phyloP scores from a whole-genome alignment of 768 basidiomycete species.

The Mycena olivaceomarginata region DNA sequence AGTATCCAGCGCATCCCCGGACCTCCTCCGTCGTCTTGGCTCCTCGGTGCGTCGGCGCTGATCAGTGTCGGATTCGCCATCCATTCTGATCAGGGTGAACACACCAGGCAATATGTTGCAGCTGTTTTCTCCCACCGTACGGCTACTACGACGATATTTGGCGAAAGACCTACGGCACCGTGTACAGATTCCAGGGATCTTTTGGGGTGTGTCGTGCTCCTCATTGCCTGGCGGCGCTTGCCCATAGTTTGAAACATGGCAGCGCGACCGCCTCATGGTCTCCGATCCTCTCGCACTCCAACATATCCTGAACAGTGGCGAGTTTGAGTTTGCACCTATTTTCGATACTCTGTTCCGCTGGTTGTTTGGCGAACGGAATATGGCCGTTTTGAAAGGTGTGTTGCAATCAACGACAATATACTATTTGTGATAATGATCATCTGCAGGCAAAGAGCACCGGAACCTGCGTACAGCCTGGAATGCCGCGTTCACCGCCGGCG shows the following conservation, averaged over 20 bases:
- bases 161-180: slow-evolving; percentile 36
- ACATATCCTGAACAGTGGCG: slow-evolving; percentile 33
- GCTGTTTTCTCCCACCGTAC: slow-evolving; percentile 35
- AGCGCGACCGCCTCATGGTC: slow-evolving; percentile 34
- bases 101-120: slow-evolving; percentile 40
- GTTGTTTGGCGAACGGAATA: slow-evolving; percentile 34
- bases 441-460: slow-evolving; percentile 35
- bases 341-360: slow-evolving; percentile 33
- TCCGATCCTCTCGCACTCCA: slow-evolving; percentile 34
- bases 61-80: slow-evolving; percentile 27
- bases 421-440: slow-evolving; percentile 32
- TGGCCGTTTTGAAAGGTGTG: slow-evolving; percentile 32
- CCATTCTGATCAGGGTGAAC: slow-evolving; percentile 30
- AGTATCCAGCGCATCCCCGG: slow-evolving; percentile 36
- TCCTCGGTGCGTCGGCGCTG: slow-evolving; percentile 30
- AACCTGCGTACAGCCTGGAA: slow-evolving; percentile 33
- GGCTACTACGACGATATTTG: slow-evolving; percentile 36
- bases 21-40: slow-evolving; percentile 36
- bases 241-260: slow-evolving; percentile 29
- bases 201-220: slow-evolving; percentile 38
- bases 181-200: slow-evolving; percentile 39
- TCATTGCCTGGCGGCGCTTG: slow-evolving; percentile 23
- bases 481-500: slow-evolving; percentile 34
- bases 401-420: slow-evolving; percentile 29
- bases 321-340: slow-evolving; percentile 33